Evolutionary conservation across 768 basidiomycete species (phyloP).

Genomic region (Tylopilus cervinicoccineus): DNA sequence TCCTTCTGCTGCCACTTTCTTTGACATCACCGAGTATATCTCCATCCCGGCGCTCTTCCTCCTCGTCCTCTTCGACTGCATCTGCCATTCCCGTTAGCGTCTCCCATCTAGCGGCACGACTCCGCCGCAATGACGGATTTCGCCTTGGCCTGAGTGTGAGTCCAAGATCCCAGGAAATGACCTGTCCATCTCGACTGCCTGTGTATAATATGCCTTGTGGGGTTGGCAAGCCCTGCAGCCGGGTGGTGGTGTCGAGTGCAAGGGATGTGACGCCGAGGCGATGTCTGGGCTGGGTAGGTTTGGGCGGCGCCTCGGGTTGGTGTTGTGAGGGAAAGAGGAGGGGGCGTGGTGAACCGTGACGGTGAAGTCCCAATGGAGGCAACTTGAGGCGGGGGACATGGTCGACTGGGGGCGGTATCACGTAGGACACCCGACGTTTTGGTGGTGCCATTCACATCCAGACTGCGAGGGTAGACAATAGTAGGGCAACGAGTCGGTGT

Average conservation of each 20-base stretch:
- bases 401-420: slow-evolving; percentile 70
- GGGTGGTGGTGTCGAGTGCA: slow-evolving; percentile 83
- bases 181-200: slow-evolving; percentile 83
- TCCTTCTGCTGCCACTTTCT: slow-evolving; percentile 32
- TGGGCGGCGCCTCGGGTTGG: slow-evolving; percentile 16
- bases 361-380: slow-evolving; percentile 58
- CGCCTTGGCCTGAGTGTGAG: slow-evolving; percentile 53
- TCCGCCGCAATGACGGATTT: slow-evolving; percentile 19
- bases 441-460: slow-evolving; percentile 41
- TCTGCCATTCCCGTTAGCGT: slow-evolving; percentile 82
- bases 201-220: slow-evolving; percentile 91
- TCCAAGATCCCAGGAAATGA: slow-evolving; percentile 85
- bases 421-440: slow-evolving; percentile 78
- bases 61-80: slow-evolving; percentile 62
- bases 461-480: not conserved
- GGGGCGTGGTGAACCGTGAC: slow-evolving; percentile 67
- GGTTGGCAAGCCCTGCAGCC: slow-evolving; percentile 53
- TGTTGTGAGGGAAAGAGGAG: slow-evolving; percentile 47
- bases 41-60: slow-evolving; percentile 68
- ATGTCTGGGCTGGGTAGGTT: slow-evolving; percentile 64
- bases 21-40: slow-evolving; percentile 75
- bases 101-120: slow-evolving; percentile 58
- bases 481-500: not conserved
- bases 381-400: slow-evolving; percentile 64
- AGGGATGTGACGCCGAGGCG: slow-evolving; percentile 82